phyloP scores from a whole-genome alignment of 371 early-diverging fungal genomes.

The Mucor sp. region DNA sequence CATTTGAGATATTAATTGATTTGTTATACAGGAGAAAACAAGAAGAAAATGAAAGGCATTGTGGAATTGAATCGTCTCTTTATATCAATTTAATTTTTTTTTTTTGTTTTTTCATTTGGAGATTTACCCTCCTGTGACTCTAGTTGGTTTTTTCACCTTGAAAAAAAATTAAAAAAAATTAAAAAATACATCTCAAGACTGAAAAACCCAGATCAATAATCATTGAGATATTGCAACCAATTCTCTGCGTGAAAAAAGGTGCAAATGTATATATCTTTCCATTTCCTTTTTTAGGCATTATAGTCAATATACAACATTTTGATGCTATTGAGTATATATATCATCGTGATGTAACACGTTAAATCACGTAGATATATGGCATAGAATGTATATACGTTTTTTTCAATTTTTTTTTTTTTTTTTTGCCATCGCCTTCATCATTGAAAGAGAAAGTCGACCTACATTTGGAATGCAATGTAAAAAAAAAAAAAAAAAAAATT shows the following conservation, averaged over 20 bases:
- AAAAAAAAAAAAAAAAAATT: slow-evolving; percentile 14
- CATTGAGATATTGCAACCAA: neutral
- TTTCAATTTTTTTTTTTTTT: neutral
- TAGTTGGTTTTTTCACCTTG: neutral
- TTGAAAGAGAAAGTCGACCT: neutral
- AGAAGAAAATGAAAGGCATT: slow-evolving; percentile 4
- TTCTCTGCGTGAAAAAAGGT: neutral
- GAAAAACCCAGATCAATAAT: neutral
- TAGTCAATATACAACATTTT: neutral
- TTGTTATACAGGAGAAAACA: slow-evolving; percentile 15
- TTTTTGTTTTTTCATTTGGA: neutral
- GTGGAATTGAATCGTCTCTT: neutral
- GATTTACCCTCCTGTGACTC: neutral
- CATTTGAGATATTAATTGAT: slow-evolving; percentile 6
- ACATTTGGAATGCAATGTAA: neutral
- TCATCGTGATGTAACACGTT: neutral
- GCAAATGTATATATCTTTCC: neutral
- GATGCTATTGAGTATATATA: neutral
- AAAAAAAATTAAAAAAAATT: neutral
- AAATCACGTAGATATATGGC: neutral
- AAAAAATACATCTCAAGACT: neutral
- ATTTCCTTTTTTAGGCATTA: neutral
- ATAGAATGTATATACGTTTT: neutral
- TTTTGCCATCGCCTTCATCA: neutral
- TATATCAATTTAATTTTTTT: neutral